Conservation (phyloP, 2,329 filamentous ascomycete genomes). For the Thelonectria discophora region DNA sequence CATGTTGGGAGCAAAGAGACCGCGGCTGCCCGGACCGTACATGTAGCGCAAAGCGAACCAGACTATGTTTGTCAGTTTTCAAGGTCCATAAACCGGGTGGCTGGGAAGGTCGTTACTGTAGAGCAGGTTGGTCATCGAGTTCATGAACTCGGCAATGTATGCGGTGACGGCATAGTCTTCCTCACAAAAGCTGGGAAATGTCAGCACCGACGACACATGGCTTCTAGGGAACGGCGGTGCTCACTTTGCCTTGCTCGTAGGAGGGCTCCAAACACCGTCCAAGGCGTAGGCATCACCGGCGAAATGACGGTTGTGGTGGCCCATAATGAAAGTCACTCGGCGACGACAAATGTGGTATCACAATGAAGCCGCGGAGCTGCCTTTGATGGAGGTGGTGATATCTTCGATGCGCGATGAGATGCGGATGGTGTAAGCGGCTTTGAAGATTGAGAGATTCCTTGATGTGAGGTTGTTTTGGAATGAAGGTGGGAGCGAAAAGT, state of each 20-base stretch:
- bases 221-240: conserved; percentile 15
- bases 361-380: too few species aligned
- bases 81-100: too few species aligned
- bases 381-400: too few species aligned
- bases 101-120: too few species aligned
- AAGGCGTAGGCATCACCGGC: conserved; percentile 47
- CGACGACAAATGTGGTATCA: too few species aligned
- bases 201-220: conserved; percentile 21
- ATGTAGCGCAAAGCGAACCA: conserved; percentile 53
- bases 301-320: conserved; percentile 50
- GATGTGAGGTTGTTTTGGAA: too few species aligned
- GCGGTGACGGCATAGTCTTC: conserved; percentile 60
- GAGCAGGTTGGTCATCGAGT: conserved; percentile 52
- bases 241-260: conserved; percentile 52
- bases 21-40: conserved; percentile 44
- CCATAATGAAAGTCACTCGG: background rate
- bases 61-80: conserved; percentile 43
- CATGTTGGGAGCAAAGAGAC: conserved; percentile 43
- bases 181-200: conserved; percentile 47
- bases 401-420: too few species aligned
- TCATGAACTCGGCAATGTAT: conserved; percentile 56
- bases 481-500: too few species aligned
- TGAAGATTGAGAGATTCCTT: too few species aligned
- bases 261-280: conserved; percentile 50
- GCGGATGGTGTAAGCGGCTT: too few species aligned